Percentiles rank a stretch among this genome's conserved stretches.
These are phyloP conservation scores for Hypoxylon sp. DNA, from an alignment of 2,329 filamentous ascomycete genomes.

Conservation along the genomic window DNA sequence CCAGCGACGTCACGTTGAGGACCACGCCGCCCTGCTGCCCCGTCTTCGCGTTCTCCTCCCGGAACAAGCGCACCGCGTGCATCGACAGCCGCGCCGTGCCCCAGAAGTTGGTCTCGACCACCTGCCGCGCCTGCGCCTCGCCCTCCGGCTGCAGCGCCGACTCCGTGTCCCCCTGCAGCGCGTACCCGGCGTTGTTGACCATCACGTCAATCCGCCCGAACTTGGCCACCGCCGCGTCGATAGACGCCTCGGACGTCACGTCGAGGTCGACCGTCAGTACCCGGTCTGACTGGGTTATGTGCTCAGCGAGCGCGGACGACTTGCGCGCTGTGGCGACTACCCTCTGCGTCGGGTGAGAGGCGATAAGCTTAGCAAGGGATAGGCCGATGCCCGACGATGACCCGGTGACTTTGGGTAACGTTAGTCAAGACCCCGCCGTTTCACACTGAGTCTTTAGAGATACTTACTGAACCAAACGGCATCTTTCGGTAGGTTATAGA, in stretches of 20 bases:
- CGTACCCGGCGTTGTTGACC: slow-evolving; percentile 20
- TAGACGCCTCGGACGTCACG: slow-evolving; percentile 22
- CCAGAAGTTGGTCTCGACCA: slow-evolving; percentile 45
- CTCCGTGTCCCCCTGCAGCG: slow-evolving; percentile 28
- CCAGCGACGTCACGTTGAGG: slow-evolving; percentile 34
- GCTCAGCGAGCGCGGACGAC: slow-evolving; percentile 10
- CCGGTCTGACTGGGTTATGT: slow-evolving; percentile 3
- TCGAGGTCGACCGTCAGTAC: slow-evolving; percentile 26
- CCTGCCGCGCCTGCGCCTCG: slow-evolving; percentile 31
- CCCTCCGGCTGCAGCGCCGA: slow-evolving; percentile 19
- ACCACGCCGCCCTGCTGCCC: slow-evolving; percentile 35
- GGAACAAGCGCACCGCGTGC: slow-evolving; percentile 43
- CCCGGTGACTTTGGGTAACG: slow-evolving; percentile 52
- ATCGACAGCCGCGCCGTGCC: slow-evolving; percentile 39
- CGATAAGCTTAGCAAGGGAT: slow-evolving; percentile 49
- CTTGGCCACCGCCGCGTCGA: slow-evolving; percentile 28
- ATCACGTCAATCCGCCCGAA: slow-evolving; percentile 33
- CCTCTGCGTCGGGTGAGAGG: slow-evolving; percentile 49
- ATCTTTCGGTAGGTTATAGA: slow-evolving; percentile 25
- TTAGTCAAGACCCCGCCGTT: slow-evolving; percentile 16
- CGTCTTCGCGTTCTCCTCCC: slow-evolving; percentile 38
- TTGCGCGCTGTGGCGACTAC: slow-evolving; percentile 56
- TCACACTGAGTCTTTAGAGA: not conserved
- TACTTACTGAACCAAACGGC: slow-evolving; percentile 33
- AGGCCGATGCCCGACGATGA: slow-evolving; percentile 59